Evolutionary conservation across 306 rosid species (phyloP).

Genomic region (Inga oerstediana): DNA sequence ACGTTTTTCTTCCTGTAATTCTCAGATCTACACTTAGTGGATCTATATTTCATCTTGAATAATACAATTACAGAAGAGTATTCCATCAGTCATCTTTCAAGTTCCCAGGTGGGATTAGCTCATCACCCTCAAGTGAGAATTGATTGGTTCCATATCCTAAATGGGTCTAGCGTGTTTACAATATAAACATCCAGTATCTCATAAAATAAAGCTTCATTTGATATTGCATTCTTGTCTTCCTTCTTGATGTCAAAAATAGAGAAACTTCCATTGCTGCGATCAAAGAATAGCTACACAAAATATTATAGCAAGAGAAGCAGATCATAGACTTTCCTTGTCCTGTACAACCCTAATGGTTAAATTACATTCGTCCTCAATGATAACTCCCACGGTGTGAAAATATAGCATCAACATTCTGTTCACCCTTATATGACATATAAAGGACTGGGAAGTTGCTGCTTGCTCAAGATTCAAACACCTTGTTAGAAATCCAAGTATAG

Average conservation of each 20-base stretch:
- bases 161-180: too few species aligned
- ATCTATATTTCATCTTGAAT: too few species aligned
- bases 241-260: not conserved
- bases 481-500: constrained; percentile 53
- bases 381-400: not conserved
- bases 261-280: not conserved
- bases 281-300: not conserved
- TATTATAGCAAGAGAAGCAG: not conserved
- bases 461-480: constrained; percentile 19
- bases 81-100: too few species aligned
- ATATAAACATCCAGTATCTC: not conserved
- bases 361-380: not conserved
- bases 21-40: too few species aligned
- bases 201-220: not conserved
- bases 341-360: not conserved
- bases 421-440: constrained; percentile 2
- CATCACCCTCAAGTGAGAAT: too few species aligned
- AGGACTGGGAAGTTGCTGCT: constrained; percentile 15
- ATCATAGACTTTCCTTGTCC: not conserved
- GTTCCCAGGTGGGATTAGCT: too few species aligned
- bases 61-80: too few species aligned
- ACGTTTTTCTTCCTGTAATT: too few species aligned
- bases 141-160: too few species aligned
- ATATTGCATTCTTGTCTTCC: not conserved
- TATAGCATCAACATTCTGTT: not conserved